A percentile compares a stretch with the other conserved stretches of the same genome.
Evolutionary conservation across 2,329 filamentous ascomycete genomes (phyloP).

Genomic region (Alternaria triticina): DNA sequence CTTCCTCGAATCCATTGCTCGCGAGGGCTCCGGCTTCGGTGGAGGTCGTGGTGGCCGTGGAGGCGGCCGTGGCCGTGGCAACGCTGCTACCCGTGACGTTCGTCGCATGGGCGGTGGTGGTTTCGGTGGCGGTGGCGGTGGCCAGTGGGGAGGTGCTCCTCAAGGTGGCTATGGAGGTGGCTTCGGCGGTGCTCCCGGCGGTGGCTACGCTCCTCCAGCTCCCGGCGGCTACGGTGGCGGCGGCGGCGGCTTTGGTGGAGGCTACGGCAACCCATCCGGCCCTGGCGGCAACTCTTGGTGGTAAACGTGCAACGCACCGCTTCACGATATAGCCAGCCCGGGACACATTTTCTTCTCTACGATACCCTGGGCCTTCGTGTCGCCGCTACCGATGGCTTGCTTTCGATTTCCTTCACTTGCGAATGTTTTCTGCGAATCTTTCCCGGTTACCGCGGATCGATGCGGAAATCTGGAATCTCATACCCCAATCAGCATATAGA

Average conservation of each 20-base stretch:
- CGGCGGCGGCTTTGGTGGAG: slow-evolving; percentile 51
- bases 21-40: slow-evolving; percentile 84
- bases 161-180: slow-evolving; percentile 63
- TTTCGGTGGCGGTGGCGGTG: slow-evolving; percentile 55
- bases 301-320: slow-evolving; percentile 49
- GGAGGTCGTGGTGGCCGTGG: slow-evolving; percentile 72
- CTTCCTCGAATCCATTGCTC: slow-evolving; percentile 97
- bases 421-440: slow-evolving; percentile 43
- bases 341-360: slow-evolving; percentile 28
- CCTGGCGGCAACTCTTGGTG: slow-evolving; percentile 72
- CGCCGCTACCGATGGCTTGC: slow-evolving; percentile 19
- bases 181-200: slow-evolving; percentile 52
- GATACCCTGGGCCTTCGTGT: slow-evolving; percentile 33
- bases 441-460: slow-evolving; percentile 43
- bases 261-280: slow-evolving; percentile 74
- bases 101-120: slow-evolving; percentile 68
- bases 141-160: slow-evolving; percentile 39
- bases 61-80: slow-evolving; percentile 75
- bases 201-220: slow-evolving; percentile 54
- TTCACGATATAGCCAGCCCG: slow-evolving; percentile 38
- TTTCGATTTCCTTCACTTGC: slow-evolving; percentile 38
- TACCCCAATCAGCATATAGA: slow-evolving; percentile 60
- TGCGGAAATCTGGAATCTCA: slow-evolving; percentile 53
- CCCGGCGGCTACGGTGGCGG: slow-evolving; percentile 53
- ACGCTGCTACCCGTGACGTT: slow-evolving; percentile 80